Conservation (phyloP, 1,284 basidiomycete species). For the Ceratobasidium theobromae region DNA sequence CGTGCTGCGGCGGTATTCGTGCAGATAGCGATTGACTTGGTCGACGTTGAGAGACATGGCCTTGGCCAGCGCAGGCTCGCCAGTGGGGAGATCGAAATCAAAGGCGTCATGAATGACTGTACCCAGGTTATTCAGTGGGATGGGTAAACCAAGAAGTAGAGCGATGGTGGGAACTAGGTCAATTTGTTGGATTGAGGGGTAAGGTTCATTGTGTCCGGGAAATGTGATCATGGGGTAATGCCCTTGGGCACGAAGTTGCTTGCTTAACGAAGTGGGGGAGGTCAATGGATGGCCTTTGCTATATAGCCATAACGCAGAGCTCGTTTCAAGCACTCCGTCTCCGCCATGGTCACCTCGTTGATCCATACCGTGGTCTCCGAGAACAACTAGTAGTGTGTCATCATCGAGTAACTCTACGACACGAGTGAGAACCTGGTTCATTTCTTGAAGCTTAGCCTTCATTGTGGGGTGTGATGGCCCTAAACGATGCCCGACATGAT, state of each 20-base stretch:
- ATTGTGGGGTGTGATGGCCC: constrained; percentile 88
- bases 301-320: constrained; percentile 90
- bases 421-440: constrained; percentile 75
- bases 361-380: constrained; percentile 99
- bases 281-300: constrained; percentile 62
- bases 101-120: constrained; percentile 91
- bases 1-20: constrained; percentile 68
- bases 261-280: constrained; percentile 37
- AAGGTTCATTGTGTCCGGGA: constrained; percentile 56
- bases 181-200: constrained; percentile 86
- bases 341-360: constrained; percentile 93
- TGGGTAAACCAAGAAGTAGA: constrained; percentile 88
- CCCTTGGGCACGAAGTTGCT: constrained; percentile 6
- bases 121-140: constrained; percentile 96
- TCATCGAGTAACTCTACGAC: constrained; percentile 70
- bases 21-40: constrained; percentile 79
- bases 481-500: constrained; percentile 94
- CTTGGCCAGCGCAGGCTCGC: constrained; percentile 48
- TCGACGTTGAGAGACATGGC: constrained; percentile 74
- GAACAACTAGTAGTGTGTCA: constrained; percentile 84
- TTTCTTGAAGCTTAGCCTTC: constrained; percentile 81
- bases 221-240: constrained; percentile 45
- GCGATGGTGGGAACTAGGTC: constrained; percentile 90
- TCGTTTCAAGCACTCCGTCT: constrained; percentile 83
- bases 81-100: neutral